Conservation (phyloP, 1,284 basidiomycete genomes). For the Cutaneotrichosporon sp. region DNA sequence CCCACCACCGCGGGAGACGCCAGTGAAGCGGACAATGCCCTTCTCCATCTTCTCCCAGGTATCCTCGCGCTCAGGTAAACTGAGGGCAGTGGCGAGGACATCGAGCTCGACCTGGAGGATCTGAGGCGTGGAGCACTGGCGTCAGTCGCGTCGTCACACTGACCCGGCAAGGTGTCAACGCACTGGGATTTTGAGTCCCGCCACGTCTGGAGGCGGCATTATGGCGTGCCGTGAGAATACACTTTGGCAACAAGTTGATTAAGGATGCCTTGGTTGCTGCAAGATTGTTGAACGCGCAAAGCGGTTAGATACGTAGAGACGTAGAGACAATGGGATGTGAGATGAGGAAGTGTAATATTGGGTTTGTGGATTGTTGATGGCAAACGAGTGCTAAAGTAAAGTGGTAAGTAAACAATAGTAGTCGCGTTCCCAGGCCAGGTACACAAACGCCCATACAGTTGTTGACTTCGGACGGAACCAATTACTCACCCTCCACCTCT, state of each 20-base stretch:
- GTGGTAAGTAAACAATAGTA: too few relatives aligned
- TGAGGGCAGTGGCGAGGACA: conserved; percentile 38
- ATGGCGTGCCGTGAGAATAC: not conserved
- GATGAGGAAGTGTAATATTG: not conserved
- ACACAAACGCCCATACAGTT: too few relatives aligned
- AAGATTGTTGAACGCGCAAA: not conserved
- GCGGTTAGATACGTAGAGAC: not conserved
- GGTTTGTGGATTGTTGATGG: not conserved
- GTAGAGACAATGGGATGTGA: not conserved
- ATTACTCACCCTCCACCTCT: too few relatives aligned
- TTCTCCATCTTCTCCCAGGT: conserved; percentile 54
- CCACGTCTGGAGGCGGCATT: conserved; percentile 38
- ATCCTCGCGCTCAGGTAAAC: conserved; percentile 51
- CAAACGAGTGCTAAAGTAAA: too few relatives aligned
- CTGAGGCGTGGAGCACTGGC: conserved; percentile 48
- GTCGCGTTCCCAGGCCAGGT: too few relatives aligned
- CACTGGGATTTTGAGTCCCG: conserved; percentile 48
- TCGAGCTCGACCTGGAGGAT: conserved; percentile 48
- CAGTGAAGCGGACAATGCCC: conserved; percentile 50
- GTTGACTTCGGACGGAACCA: too few relatives aligned
- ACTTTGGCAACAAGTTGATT: not conserved
- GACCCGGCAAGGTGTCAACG: conserved; percentile 11
- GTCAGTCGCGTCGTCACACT: not conserved
- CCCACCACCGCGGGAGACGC: conserved; percentile 51
- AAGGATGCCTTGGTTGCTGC: not conserved